phyloP scores from a whole-genome alignment of 83 land plant genomes.

The Diphasiastrum complanatum region DNA sequence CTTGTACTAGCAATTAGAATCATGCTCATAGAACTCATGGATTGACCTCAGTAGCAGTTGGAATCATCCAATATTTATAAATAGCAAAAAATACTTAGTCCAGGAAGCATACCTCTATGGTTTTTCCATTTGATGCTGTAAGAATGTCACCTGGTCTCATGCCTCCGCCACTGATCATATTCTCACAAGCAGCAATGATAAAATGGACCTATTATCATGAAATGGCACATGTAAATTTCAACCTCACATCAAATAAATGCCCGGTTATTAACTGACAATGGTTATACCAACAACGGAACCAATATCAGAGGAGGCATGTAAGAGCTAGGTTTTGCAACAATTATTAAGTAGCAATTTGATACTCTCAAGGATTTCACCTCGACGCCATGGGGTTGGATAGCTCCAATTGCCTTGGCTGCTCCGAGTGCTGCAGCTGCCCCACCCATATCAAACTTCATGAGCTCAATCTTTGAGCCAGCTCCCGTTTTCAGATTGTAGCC shows the following conservation, averaged over 20 bases:
- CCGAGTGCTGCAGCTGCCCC: slow-evolving; percentile 15
- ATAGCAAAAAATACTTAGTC: neutral
- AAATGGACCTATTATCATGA: slow-evolving; percentile 12
- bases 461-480: slow-evolving; percentile 13
- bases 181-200: slow-evolving; percentile 19
- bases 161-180: slow-evolving; percentile 19
- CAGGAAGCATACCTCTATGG: slow-evolving; percentile 4
- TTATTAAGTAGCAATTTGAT: neutral
- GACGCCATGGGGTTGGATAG: slow-evolving; percentile 12
- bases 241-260: too few relatives aligned
- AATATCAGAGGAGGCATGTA: neutral
- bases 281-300: too few relatives aligned
- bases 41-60: too few relatives aligned
- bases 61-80: slow-evolving; percentile 4
- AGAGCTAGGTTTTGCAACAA: neutral
- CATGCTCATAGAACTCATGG: too few relatives aligned
- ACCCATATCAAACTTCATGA: slow-evolving; percentile 25
- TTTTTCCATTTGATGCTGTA: slow-evolving; percentile 21
- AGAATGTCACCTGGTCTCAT: slow-evolving; percentile 20
- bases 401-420: slow-evolving; percentile 19
- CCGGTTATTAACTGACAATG: too few relatives aligned
- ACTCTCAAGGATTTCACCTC: slow-evolving; percentile 7
- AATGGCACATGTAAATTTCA: too few relatives aligned
- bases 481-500: slow-evolving; percentile 18
- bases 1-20: too few relatives aligned